A percentile compares a stretch with the other conserved stretches of the same genome.
phyloP scores from a whole-genome alignment of 495 filamentous ascomycete genomes.

The Penicillium macrosclerotiorum region DNA sequence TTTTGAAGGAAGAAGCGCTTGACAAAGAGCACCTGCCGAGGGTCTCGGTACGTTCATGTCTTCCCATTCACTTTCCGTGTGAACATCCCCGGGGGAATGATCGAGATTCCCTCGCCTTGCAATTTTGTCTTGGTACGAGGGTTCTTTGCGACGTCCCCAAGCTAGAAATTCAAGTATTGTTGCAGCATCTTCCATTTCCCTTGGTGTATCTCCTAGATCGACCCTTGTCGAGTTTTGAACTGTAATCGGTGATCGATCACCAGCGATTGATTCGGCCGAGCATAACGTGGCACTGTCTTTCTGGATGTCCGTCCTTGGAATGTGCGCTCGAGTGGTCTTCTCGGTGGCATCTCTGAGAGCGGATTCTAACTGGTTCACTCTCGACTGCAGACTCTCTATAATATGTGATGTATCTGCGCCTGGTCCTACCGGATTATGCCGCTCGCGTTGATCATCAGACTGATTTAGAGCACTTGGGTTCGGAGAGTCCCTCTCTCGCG shows the following conservation, averaged over 20 bases:
- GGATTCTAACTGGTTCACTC: conserved; percentile 17
- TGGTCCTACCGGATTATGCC: conserved; percentile 1
- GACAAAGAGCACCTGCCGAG: conserved; percentile 16
- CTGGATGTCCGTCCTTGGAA: not conserved
- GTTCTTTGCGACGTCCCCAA: conserved; percentile 42
- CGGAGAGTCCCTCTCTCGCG: conserved; percentile 17
- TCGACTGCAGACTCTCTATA: conserved; percentile 20
- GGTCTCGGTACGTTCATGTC: not conserved
- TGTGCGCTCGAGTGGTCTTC: not conserved
- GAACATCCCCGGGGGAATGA: conserved; percentile 21
- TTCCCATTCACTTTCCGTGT: conserved; percentile 19
- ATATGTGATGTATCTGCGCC: conserved; percentile 1
- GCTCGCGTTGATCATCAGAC: not conserved
- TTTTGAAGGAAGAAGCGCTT: conserved; percentile 32
- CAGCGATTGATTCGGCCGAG: not conserved
- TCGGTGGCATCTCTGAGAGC: conserved; percentile 14
- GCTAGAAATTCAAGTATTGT: conserved; percentile 46
- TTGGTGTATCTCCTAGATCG: conserved; percentile 2
- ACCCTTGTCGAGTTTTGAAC: not conserved
- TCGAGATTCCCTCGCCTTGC: conserved; percentile 16
- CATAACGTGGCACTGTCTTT: conserved; percentile 2
- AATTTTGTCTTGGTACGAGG: conserved; percentile 28
- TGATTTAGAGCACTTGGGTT: conserved; percentile 7
- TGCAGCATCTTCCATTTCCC: conserved; percentile 38
- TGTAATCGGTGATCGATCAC: not conserved